Evolutionary conservation across 352 stramenopile genomes (phyloP), one percentile per base, ranked within the genome.

Genomic region (Aphanomyces euteiches): DNA sequence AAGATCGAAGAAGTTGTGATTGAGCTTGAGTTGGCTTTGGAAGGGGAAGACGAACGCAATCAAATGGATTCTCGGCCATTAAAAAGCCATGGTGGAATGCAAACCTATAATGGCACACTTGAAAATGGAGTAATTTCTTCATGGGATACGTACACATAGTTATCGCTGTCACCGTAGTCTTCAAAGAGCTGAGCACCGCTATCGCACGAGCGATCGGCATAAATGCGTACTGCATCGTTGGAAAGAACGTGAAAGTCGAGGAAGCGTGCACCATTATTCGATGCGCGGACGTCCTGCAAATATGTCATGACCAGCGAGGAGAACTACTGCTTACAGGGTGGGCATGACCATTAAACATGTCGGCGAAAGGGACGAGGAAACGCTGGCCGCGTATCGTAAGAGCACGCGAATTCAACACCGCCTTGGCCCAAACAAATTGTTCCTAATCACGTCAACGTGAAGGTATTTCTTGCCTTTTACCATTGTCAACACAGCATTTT

Each of bases 111-210:
- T 21, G 13, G 13, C 17, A 15, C 13, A 0, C 15, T 2, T 36
- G 1, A 66, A 67, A 47, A 47, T 5, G 0, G 12, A 36, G 38
- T 47, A 8, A n/a, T 15, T 21, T 47, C 12, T 10, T 21, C 37
- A 28, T 48, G 37, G 34, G 28, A 39, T 8, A 57, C 12, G 67
- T 90, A 93, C 7, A 93, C 66, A 54, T 75, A 73, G 56, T 96
- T 98, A 77, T 85, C 84, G 70, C 96, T 97, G 80, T 97, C 90
- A n/a, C 93, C 93, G 48, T 98, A 98, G 77, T 98, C 93, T 79
- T 98, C 94, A 65, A 97, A 92, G 5, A 98, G 73, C 67, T 98
- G 91, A 3, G 74, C 43, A 7, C 63, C 69, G 0, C 34, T 56
- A 0, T 7, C 28, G 5, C 76, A 80, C 0, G 61, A 15, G 12